Percentiles rank a stretch among this genome's conserved stretches.
phyloP scores from a whole-genome alignment of 108 stramenopile species.

The Schizochytrium sp. region DNA sequence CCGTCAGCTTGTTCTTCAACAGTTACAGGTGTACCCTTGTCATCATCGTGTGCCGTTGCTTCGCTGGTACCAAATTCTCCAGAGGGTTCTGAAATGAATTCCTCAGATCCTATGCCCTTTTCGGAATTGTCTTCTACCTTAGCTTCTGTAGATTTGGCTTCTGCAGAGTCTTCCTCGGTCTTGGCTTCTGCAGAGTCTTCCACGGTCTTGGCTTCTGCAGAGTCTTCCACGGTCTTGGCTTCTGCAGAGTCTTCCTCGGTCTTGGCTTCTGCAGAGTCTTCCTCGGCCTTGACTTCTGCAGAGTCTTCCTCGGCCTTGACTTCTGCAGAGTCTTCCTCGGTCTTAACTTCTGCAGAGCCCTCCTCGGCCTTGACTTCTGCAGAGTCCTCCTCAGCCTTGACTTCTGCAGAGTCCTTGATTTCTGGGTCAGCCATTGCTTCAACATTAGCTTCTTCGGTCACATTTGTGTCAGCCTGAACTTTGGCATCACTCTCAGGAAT shows the following conservation, averaged over 20 bases:
- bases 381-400: neutral
- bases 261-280: neutral
- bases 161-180: neutral
- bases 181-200: neutral
- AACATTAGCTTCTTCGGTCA: conserved; percentile 1
- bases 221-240: neutral
- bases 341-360: neutral
- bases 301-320: neutral
- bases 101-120: too few species aligned
- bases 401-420: conserved; percentile 4
- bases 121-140: too few species aligned
- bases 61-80: too few species aligned
- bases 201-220: neutral
- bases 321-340: neutral
- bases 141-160: too few species aligned
- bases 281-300: neutral
- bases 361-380: neutral
- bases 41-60: too few species aligned
- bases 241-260: neutral
- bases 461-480: neutral
- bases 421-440: neutral
- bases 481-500: neutral
- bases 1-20: too few species aligned
- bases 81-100: too few species aligned
- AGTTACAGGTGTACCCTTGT: too few species aligned